Base-by-base conservation (phyloP, 1,284 basidiomycete genomes). In the Vanrija pseudolonga region DNA sequence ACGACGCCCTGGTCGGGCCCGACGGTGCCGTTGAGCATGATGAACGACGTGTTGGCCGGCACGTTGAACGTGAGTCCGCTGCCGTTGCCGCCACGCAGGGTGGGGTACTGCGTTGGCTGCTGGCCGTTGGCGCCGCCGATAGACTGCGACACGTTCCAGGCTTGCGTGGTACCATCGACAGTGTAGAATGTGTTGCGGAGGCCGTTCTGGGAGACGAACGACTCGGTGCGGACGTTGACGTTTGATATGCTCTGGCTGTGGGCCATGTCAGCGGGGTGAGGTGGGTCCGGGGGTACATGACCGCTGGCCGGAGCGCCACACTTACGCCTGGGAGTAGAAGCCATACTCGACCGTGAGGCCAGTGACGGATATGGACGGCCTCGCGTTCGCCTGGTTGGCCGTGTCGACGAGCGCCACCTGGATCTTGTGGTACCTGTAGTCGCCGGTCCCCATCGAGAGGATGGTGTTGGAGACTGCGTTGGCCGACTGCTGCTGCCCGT, bases 341-440 rank as follows among this genome's bases (percentile, higher is more conserved):
- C 19, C 47, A 40, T 17, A 17, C 20, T 43, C 12, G 28, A 47
- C 39, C 12, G 45, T 26, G 5, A 43, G 40, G 22, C 51, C 51
- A 2, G 51, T 47, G 9, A 32, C 32, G 12, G 32, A 32, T 4
- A 28, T 42, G 9, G 43, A 28, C 28, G 20, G 26, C 28, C 44
- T 38, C 26, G 18, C 28, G 11, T 36, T 5, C 11, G 28, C 32
- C 45, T 41, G 43, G 28, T 46, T 39, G 17, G 45, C 51, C 3
- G 51, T 39, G 40, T 26, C 26, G 18, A 53, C 32, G 12, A 32
- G 51, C 14, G 45, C 19, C 15, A 53, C 24, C 46, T 53, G 45
- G 12, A 53, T 26, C 40, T 53, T 53, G 51, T 53, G 51, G 40
- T 36, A 47, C 14, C 45, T 40, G 40, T 40, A 53, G 40, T 32